Evolutionary conservation across 1,284 basidiomycete genomes (phyloP).

Genomic region (Leccinum griseonigrum): DNA sequence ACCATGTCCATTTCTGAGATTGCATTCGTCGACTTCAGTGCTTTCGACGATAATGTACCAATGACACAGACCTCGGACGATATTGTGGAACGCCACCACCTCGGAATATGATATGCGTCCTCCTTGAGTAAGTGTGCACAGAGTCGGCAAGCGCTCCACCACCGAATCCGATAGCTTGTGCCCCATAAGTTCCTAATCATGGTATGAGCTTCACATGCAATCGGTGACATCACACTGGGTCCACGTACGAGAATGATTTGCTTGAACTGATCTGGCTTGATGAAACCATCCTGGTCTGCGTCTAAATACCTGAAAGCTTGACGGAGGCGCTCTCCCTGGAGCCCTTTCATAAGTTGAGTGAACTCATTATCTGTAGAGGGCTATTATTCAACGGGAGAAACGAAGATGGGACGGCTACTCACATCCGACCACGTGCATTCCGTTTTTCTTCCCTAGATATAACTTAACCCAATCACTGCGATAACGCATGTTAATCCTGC

Average conservation of each 20-base stretch:
- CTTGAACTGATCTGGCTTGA: slow-evolving; percentile 89
- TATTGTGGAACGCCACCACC: slow-evolving; percentile 94
- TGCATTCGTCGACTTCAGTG: slow-evolving; percentile 9
- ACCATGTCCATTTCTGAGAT: slow-evolving; percentile 89
- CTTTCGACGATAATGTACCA: slow-evolving; percentile 6
- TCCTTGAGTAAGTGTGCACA: slow-evolving; percentile 84
- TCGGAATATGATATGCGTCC: slow-evolving; percentile 93
- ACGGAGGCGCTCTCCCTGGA: slow-evolving; percentile 92
- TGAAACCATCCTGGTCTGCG: slow-evolving; percentile 86
- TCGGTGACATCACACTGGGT: background rate
- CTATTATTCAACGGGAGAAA: slow-evolving; percentile 3
- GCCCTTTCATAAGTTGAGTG: slow-evolving; percentile 94
- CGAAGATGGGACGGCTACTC: slow-evolving; percentile 34
- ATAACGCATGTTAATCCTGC: slow-evolving; percentile 6
- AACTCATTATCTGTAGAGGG: slow-evolving; percentile 78
- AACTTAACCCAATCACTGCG: slow-evolving; percentile 89
- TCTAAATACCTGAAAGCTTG: slow-evolving; percentile 93
- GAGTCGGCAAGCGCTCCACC: slow-evolving; percentile 84
- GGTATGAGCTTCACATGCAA: slow-evolving; percentile 3
- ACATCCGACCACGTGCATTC: slow-evolving; percentile 90
- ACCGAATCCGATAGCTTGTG: slow-evolving; percentile 94
- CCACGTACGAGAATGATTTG: slow-evolving; percentile 79
- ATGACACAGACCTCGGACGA: slow-evolving; percentile 64
- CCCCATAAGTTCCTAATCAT: slow-evolving; percentile 79
- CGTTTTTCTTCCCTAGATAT: slow-evolving; percentile 89